Evolutionary conservation across 73 alveolate species (phyloP).

Genomic region (Effrenium voratum): DNA sequence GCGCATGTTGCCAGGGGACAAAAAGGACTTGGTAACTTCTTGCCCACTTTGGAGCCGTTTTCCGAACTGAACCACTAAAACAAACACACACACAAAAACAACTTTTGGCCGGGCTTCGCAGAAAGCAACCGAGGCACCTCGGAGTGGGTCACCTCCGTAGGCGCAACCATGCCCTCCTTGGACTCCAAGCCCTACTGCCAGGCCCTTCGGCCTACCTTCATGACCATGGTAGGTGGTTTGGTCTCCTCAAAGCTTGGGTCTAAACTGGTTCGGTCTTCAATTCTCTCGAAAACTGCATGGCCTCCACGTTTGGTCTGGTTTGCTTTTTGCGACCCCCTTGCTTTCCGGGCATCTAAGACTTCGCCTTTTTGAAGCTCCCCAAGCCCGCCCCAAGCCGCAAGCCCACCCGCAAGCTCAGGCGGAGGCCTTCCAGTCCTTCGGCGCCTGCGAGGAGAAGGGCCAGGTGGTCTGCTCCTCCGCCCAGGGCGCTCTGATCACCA

Average conservation of each 20-base stretch:
- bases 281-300: no score
- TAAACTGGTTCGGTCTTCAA: no score
- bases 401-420: no score
- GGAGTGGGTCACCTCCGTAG: conserved; percentile 71
- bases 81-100: neutral
- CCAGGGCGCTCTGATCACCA: conserved; percentile 80
- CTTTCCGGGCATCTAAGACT: no score
- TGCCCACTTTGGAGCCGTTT: neutral
- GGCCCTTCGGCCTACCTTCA: no score
- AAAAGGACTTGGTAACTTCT: neutral
- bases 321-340: no score
- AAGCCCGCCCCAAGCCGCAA: no score
- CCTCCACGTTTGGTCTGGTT: no score
- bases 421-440: conserved; percentile 6
- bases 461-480: conserved; percentile 50
- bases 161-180: conserved; percentile 89
- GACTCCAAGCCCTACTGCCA: conserved; percentile 62
- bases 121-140: no score
- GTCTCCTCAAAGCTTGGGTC: no score
- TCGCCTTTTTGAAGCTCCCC: no score
- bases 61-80: neutral
- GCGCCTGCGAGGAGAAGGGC: conserved; percentile 66
- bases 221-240: no score
- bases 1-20: neutral
- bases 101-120: neutral